A percentile compares a stretch with the other conserved stretches of the same genome.
Evolutionary conservation across 805 yeast genomes (phyloP).

Genomic region (Metschnikowia proteae): DNA sequence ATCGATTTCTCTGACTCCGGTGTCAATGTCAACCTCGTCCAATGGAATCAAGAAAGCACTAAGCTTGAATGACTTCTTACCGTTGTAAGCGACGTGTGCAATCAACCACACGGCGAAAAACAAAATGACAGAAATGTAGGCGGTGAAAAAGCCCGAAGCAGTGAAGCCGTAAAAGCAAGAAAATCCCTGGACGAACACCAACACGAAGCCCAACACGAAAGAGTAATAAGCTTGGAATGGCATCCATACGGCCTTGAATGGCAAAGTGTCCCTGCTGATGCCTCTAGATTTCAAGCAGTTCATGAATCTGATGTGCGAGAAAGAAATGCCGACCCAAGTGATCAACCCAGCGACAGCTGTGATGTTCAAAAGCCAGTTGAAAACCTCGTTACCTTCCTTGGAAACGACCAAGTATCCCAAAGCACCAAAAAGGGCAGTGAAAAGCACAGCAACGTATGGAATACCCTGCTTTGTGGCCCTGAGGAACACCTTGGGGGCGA

Average conservation of each 20-base stretch:
- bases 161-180: conserved; percentile 53
- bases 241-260: conserved; percentile 70
- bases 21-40: conserved; percentile 65
- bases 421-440: conserved; percentile 59
- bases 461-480: conserved; percentile 55
- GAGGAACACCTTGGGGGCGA: conserved; percentile 53
- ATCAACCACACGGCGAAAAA: conserved; percentile 53
- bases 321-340: conserved; percentile 65
- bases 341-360: conserved; percentile 76
- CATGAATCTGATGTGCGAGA: conserved; percentile 69
- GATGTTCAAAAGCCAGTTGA: conserved; percentile 70
- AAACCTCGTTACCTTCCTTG: conserved; percentile 52
- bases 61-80: conserved; percentile 28
- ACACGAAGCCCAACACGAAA: conserved; percentile 46
- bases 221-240: conserved; percentile 68
- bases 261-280: conserved; percentile 63
- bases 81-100: conserved; percentile 51
- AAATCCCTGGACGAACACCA: conserved; percentile 72
- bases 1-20: conserved; percentile 63
- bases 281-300: conserved; percentile 57
- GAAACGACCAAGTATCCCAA: conserved; percentile 59
- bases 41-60: conserved; percentile 43
- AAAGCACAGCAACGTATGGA: conserved; percentile 54
- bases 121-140: conserved; percentile 65
- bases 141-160: conserved; percentile 59